Evolutionary conservation across 2,329 filamentous ascomycete species (phyloP), one percentile per base, ranked within the genome.

Genomic region (Camptophora hylomeconis): DNA sequence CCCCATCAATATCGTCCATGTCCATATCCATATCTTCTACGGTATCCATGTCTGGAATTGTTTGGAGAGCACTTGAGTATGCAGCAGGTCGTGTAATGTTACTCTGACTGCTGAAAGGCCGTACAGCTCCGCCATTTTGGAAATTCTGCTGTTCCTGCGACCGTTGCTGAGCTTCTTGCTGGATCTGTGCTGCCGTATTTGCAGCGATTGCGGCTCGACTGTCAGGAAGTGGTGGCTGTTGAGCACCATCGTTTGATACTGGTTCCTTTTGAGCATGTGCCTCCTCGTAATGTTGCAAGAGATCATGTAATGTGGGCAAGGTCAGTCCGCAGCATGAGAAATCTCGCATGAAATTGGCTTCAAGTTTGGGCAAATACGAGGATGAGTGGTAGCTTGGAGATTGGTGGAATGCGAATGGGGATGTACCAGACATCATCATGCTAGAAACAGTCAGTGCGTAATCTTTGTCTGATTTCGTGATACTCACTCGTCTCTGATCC

Each of bases 11-110:
- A 45, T 93, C 84, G 48, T 95, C 87, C 77, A 95, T 80, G 48
- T 95, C 87, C 87, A 95, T 94, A 48, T 95, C 87, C 87, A 95
- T 94, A 48, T 92, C 83, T 29, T 83, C 84, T 43, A 58, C 38
- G 47, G 49, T 45, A 48, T 57, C 48, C 51, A 57, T 40, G 44
- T 48, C 37, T 42, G 53, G 39, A 33, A 51, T 25, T 32, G 55
- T 48, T 30, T 48, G 44, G 8, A 47, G 35, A 7, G 39, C 43
- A 33, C 32, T 33, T 45, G 49, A 35, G 32, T 37, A 41, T 6
- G 29, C 33, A 8, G 30, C 18, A 11, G 12, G 20, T 11, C 38
- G 35, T 19, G 39, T 35, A 6, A 21, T 30, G 31, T 24, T 45
- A 40, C 18, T 38, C 27, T 15, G 38, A 37, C 28, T 45, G 41